Percentiles rank a stretch among this genome's conserved stretches.
Evolutionary conservation across 495 filamentous ascomycete species (phyloP).

Genomic region (Neurospora sp.): DNA sequence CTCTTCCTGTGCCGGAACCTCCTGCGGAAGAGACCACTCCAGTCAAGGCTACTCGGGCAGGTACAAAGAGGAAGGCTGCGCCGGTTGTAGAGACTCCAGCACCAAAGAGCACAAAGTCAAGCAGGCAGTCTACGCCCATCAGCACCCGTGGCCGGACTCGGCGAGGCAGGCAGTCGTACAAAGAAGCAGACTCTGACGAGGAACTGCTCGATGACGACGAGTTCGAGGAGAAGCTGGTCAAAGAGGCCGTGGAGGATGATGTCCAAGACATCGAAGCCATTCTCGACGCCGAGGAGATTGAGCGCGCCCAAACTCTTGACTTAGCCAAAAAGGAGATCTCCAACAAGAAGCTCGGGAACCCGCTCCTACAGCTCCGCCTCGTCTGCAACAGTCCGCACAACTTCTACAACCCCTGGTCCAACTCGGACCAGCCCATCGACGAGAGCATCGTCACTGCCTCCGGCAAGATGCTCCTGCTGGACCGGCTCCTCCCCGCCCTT

Average conservation of each 20-base stretch:
- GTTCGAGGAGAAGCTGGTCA: slow-evolving; percentile 59
- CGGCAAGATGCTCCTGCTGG: slow-evolving; percentile 91
- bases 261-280: slow-evolving; percentile 36
- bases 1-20: background rate
- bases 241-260: slow-evolving; percentile 43
- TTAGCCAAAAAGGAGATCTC: slow-evolving; percentile 74
- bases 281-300: slow-evolving; percentile 47
- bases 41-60: slow-evolving; percentile 15
- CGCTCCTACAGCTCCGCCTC: slow-evolving; percentile 83
- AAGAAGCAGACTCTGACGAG: slow-evolving; percentile 49
- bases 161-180: slow-evolving; percentile 34
- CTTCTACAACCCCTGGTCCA: slow-evolving; percentile 86
- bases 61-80: slow-evolving; percentile 33
- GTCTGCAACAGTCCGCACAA: slow-evolving; percentile 92
- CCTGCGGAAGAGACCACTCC: background rate
- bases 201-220: slow-evolving; percentile 66
- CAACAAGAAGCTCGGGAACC: slow-evolving; percentile 92
- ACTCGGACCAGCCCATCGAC: slow-evolving; percentile 48
- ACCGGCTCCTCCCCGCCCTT: slow-evolving; percentile 70
- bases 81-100: slow-evolving; percentile 5
- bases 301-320: slow-evolving; percentile 61
- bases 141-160: slow-evolving; percentile 34
- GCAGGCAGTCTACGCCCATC: slow-evolving; percentile 58
- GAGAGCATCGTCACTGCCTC: slow-evolving; percentile 74
- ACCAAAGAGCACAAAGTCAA: slow-evolving; percentile 64